Conservation (phyloP, 805 yeast genomes). For the Ogataea pignaliae region DNA sequence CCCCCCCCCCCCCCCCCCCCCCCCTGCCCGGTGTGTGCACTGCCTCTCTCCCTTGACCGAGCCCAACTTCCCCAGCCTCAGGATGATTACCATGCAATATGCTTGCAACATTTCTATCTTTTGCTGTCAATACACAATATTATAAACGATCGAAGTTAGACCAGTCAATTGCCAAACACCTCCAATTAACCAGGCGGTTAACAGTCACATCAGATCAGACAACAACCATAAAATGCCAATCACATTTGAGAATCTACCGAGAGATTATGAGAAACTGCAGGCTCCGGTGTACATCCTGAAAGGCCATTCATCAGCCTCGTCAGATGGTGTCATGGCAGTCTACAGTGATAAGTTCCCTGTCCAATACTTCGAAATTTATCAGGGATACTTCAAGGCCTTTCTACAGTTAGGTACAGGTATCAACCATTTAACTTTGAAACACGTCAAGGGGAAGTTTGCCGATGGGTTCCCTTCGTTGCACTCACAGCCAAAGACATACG, state of each 20-base stretch:
- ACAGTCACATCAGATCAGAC: too few species aligned
- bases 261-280: slow-evolving; percentile 31
- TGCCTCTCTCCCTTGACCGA: too few species aligned
- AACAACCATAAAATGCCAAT: slow-evolving; percentile 19
- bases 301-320: slow-evolving; percentile 34
- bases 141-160: too few species aligned
- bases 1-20: too few species aligned
- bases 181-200: too few species aligned
- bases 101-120: too few species aligned
- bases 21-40: too few species aligned
- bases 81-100: too few species aligned
- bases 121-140: too few species aligned
- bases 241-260: slow-evolving; percentile 30
- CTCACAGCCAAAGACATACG: slow-evolving; percentile 7
- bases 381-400: slow-evolving; percentile 73
- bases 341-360: slow-evolving; percentile 54
- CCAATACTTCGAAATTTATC: slow-evolving; percentile 62
- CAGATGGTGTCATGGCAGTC: slow-evolving; percentile 38
- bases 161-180: too few species aligned
- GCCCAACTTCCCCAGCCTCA: too few species aligned
- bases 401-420: slow-evolving; percentile 54
- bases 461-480: slow-evolving; percentile 31
- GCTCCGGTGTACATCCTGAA: slow-evolving; percentile 48
- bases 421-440: slow-evolving; percentile 53
- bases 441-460: slow-evolving; percentile 32